Base-by-base conservation (phyloP, 805 yeast genomes). In the Yamadazyma sp. region DNA sequence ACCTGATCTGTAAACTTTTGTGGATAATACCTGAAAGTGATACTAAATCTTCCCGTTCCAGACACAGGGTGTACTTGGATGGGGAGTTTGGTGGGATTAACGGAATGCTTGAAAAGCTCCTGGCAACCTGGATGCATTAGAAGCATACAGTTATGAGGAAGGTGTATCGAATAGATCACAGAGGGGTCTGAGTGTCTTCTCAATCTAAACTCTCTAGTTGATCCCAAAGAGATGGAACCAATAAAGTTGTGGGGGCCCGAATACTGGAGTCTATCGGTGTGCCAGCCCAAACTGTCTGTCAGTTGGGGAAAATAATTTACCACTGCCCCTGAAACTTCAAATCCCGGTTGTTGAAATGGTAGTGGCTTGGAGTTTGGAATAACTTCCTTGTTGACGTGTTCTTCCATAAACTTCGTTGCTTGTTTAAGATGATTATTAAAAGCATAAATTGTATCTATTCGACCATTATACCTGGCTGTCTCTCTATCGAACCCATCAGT, bases 71-170 rank as follows among this genome's bases (percentile, higher is more conserved):
- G 48, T 29, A 67, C 62, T 38, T 73, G 73, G 4, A 68, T 75
- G 3, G 74, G 64, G 17, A 73, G 70, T 24, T 67, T 53, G 35
- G 73, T 53, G 0, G 78, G 59, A 38, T 65, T 61, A 0, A 85
- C 77, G 41, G 78, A 64, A 50, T 86, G 95, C 49, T 79, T 83
- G 53, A 61, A 85, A 35, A 75, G 77, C 46, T 85, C 95, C 53
- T 85, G 95, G 44, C 85, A 80, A 0, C 87, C 88, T 1, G 87
- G 83, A 42, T 81, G 79, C 95, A 85, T 84, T 2, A 85, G 58
- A 2, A 84, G 49, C 25, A 85, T 54, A 6, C 85, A 71, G 50
- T 85, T 85, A 54, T 85, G 89, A 0, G 86, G 83, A 3, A 82
- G 52, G n/a, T 79, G 82, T 1, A 82, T 65, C 19, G 83, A 60